A percentile compares a stretch with the other conserved stretches of the same genome.
Conservation (phyloP, 176 grass and related monocot genomes). For the Chrysopogon serrulatus region DNA sequence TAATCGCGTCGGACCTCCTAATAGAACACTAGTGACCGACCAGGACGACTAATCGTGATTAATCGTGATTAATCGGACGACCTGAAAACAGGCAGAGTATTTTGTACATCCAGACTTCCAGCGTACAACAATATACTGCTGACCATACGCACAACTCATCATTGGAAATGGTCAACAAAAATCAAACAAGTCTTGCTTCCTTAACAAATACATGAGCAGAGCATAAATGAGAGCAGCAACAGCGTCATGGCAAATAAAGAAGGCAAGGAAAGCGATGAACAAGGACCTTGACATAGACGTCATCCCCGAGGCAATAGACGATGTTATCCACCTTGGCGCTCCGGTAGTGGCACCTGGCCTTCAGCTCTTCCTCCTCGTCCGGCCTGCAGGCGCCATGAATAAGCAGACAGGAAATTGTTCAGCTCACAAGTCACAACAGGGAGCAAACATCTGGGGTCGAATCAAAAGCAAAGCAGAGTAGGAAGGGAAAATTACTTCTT, state of each 20-base stretch:
- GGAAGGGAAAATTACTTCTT: background rate
- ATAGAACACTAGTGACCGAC: too few relatives aligned
- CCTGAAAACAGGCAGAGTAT: background rate
- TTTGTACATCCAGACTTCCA: background rate
- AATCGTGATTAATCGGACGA: too few relatives aligned
- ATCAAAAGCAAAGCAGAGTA: background rate
- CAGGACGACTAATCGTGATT: too few relatives aligned
- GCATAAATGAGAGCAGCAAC: background rate
- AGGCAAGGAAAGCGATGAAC: background rate
- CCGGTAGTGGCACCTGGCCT: conserved; percentile 44
- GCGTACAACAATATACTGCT: background rate
- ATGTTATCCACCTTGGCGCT: conserved; percentile 42
- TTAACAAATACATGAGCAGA: background rate
- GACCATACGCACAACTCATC: background rate
- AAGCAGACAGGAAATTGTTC: background rate
- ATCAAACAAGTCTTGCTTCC: background rate
- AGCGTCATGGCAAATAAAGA: background rate
- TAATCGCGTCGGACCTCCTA: too few relatives aligned
- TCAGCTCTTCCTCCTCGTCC: conserved; percentile 28
- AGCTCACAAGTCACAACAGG: background rate
- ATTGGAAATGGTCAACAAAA: background rate
- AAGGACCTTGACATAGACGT: conserved; percentile 63
- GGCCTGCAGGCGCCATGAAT: background rate
- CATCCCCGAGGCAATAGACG: conserved; percentile 44
- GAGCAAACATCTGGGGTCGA: background rate